A percentile compares a stretch with the other conserved stretches of the same genome.
phyloP scores from a whole-genome alignment of 2,329 filamentous ascomycete genomes.

The Geosmithia flava region DNA sequence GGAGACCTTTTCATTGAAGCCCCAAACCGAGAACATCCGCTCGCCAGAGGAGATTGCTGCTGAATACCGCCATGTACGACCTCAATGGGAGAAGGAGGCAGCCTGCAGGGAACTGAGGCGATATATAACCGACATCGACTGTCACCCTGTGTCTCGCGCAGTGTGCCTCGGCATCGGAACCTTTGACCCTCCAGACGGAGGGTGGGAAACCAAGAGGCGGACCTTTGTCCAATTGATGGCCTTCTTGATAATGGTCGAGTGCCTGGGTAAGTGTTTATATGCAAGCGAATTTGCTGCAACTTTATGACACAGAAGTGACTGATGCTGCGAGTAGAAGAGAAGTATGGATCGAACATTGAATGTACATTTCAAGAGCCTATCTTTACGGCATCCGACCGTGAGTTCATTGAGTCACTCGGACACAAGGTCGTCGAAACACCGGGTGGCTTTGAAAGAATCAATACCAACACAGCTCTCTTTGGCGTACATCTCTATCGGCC shows the following conservation, averaged over 20 bases:
- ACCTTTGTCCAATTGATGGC: conserved; percentile 40
- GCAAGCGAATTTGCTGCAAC: not conserved
- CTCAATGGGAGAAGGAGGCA: conserved; percentile 1
- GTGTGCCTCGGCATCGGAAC: conserved; percentile 43
- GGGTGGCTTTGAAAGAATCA: conserved; percentile 35
- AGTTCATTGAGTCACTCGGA: conserved; percentile 43
- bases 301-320: not conserved
- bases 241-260: conserved; percentile 33
- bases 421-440: conserved; percentile 40
- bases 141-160: conserved; percentile 15
- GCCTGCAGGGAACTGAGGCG: conserved; percentile 1
- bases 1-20: not conserved
- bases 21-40: not conserved
- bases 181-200: conserved; percentile 36
- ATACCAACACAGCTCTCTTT: conserved; percentile 39
- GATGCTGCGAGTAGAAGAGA: conserved; percentile 4
- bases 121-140: not conserved
- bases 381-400: conserved; percentile 33
- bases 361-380: conserved; percentile 42
- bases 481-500: conserved; percentile 47
- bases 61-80: conserved; percentile 3
- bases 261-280: conserved; percentile 20
- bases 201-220: conserved; percentile 29
- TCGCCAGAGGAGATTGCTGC: conserved; percentile 1
- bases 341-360: conserved; percentile 17